Base-by-base conservation (phyloP, 306 rosid species). In the Amphicarpaea edgeworthii region DNA sequence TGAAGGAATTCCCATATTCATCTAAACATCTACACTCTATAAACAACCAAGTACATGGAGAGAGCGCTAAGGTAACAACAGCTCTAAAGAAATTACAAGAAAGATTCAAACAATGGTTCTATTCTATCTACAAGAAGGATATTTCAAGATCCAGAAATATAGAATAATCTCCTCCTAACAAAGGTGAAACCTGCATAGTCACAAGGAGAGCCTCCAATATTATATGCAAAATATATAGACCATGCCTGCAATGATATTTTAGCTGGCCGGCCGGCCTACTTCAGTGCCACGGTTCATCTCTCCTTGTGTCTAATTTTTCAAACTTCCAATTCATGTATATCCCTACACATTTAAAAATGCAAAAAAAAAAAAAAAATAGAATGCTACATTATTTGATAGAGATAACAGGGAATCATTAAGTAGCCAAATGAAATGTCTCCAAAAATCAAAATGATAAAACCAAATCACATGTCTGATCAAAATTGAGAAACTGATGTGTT, bases 241-340 rank as follows among this genome's bases (percentile, higher is more conserved):
- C 12, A 40, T 26, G 77, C 73, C 76, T 51, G 79, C 76, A 62
- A 40, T 67, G 55, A 82, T 75, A 83, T 77, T 58, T 58, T 53
- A 66, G 46, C 82, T 74, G 76, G 72, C 51, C 50, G 77, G 21
- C 77, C 47, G 72, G 70, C 79, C 76, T 37, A 69, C 30, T 7
- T 7, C 43, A 71, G 62, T 15, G 15, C 83, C 78, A 68, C 14
- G 69, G 64, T 72, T 50, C 38, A 32, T 53, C 45, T 15, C 75
- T 81, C 54, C 72, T 62, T 45, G 2, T 24, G 62, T 64, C 75
- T 69, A 43, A 77, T 64, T 51, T 83, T 69, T 64, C 60, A 64
- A 53, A 77, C 82, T 53, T 54, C 79, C 45, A 72, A n/a, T n/a
- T 86, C 86, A 87, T 38, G 80, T 80, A 86, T 83, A 87, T 69